Evolutionary conservation across 495 filamentous ascomycete genomes (phyloP).

Genomic region (Copromyces sp.): DNA sequence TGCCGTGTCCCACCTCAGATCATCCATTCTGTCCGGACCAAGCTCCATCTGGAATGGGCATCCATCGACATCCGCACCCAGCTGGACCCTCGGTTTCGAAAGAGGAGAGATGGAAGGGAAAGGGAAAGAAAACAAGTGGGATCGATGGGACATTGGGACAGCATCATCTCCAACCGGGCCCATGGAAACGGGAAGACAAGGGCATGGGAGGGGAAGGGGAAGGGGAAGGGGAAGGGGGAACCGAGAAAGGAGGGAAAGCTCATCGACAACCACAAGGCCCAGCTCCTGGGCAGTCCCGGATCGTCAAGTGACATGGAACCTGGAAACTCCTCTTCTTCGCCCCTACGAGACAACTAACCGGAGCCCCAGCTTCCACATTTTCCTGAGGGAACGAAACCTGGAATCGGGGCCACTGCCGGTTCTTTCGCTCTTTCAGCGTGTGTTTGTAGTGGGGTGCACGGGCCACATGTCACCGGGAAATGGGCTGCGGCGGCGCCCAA

Average conservation of each 20-base stretch:
- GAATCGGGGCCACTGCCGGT: background rate
- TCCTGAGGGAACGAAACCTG: background rate
- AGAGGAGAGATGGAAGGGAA: background rate
- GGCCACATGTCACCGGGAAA: slow-evolving; percentile 14
- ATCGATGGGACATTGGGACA: background rate
- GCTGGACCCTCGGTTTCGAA: background rate
- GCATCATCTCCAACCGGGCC: background rate
- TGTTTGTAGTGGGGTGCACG: slow-evolving; percentile 11
- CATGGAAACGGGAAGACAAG: background rate
- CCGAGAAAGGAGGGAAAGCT: background rate
- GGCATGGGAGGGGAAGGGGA: background rate
- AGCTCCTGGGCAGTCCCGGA: background rate
- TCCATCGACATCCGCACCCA: background rate
- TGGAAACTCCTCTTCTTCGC: background rate
- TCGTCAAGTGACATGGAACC: background rate
- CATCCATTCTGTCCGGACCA: background rate
- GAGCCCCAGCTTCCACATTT: background rate
- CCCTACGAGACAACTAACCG: background rate
- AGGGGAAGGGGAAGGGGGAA: background rate
- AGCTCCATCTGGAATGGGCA: background rate
- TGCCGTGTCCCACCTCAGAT: background rate
- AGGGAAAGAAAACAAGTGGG: background rate
- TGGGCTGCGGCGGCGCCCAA: slow-evolving; percentile 3
- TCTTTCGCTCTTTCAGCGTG: background rate
- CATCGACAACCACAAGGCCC: background rate